A percentile compares a stretch with the other conserved stretches of the same genome.
Evolutionary conservation across 2,329 filamentous ascomycete species (phyloP).

Genomic region (Hypoxylon sp.): DNA sequence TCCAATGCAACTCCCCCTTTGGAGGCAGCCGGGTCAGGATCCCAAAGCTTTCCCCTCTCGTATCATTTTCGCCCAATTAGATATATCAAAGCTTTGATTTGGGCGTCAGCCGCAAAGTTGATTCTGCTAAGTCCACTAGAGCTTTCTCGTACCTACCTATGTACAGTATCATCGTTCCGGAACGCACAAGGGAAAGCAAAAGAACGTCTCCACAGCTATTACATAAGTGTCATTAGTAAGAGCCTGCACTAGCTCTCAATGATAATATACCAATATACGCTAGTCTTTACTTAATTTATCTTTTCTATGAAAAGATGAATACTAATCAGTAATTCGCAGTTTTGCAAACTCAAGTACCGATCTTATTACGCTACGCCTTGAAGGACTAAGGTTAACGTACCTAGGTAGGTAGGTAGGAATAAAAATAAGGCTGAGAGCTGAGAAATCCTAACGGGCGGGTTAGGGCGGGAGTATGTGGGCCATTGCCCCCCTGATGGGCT

Average conservation of each 20-base stretch:
- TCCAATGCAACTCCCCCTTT: conserved; percentile 7
- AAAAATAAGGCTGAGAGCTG: conserved; percentile 37
- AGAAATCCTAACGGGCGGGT: conserved; percentile 38
- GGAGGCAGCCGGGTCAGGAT: not conserved
- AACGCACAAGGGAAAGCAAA: conserved; percentile 6
- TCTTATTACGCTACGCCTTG: not conserved
- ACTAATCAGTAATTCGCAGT: not conserved
- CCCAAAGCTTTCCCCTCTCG: not conserved
- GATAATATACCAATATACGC: not conserved
- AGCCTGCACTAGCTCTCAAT: not conserved
- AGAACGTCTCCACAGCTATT: conserved; percentile 10
- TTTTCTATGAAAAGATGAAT: not conserved
- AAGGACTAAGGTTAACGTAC: not conserved
- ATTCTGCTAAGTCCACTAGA: conserved; percentile 9
- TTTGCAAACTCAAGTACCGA: not conserved
- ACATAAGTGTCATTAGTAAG: conserved; percentile 15
- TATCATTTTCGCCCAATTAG: conserved; percentile 25
- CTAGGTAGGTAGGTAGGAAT: not conserved
- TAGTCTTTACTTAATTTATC: conserved; percentile 3
- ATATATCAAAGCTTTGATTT: not conserved
- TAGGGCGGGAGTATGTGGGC: conserved; percentile 35
- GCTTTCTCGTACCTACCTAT: not conserved
- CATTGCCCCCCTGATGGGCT: conserved; percentile 9
- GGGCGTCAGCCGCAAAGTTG: conserved; percentile 13
- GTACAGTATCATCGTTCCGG: conserved; percentile 6